These are phyloP conservation scores for Bromus sterilis DNA, from an alignment of 176 grass and related monocot species.

Conservation along the genomic window DNA sequence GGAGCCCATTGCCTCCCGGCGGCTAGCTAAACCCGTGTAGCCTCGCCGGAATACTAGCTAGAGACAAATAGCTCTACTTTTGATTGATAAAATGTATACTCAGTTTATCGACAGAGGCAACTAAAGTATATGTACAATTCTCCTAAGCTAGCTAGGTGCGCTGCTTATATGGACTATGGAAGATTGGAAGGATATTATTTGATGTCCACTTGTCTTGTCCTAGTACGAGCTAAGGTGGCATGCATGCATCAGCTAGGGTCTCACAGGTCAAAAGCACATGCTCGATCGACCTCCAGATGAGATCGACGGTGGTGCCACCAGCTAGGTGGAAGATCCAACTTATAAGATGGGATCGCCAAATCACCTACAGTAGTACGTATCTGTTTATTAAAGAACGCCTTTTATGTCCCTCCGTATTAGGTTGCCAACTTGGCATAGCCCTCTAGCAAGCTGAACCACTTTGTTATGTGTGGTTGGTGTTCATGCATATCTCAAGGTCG, in stretches of 20 bases:
- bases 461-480: not conserved
- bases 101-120: not conserved
- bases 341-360: not conserved
- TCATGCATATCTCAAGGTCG: constrained; percentile 1
- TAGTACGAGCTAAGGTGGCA: not conserved
- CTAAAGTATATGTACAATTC: not conserved
- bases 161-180: not conserved
- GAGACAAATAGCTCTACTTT: not conserved
- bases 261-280: constrained; percentile 5
- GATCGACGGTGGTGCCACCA: not conserved
- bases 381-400: too few species aligned
- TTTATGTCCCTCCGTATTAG: not conserved
- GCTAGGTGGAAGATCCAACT: not conserved
- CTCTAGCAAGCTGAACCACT: not conserved
- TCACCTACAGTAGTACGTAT: too few species aligned
- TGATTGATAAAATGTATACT: not conserved
- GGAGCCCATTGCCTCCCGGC: not conserved
- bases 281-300: not conserved
- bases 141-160: not conserved
- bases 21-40: not conserved
- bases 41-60: not conserved
- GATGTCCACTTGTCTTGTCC: not conserved
- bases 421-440: not conserved
- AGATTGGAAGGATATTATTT: not conserved
- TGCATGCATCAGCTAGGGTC: not conserved